Conservation (phyloP, 305 asterid species). For the Solanum chacoense region DNA sequence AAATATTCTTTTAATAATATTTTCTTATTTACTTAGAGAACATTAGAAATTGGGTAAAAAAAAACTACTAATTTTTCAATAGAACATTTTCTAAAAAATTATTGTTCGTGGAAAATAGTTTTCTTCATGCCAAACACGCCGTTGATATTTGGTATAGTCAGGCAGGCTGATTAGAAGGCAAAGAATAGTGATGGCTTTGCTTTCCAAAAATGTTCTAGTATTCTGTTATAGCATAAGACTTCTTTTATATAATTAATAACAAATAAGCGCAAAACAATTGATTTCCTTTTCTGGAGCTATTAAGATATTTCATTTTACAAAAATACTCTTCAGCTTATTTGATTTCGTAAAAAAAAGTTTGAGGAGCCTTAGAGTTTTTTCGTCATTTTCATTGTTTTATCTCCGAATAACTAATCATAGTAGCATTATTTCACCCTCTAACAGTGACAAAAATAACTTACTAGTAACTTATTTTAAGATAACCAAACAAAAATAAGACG, state of each 20-base stretch:
- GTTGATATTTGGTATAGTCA: neutral
- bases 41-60: neutral
- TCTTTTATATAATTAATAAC: neutral
- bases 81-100: no score
- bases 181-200: neutral
- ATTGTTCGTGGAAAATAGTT: neutral
- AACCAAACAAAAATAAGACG: neutral
- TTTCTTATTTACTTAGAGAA: neutral
- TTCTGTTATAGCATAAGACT: neutral
- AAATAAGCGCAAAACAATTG: neutral
- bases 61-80: neutral
- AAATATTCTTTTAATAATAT: no score
- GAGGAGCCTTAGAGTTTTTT: neutral
- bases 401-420: neutral
- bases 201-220: neutral
- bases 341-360: neutral
- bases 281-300: neutral
- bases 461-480: neutral
- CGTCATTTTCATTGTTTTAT: neutral
- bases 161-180: neutral
- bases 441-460: neutral
- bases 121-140: neutral
- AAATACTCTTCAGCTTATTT: neutral
- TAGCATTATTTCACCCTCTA: no score
- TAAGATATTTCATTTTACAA: neutral